Evolutionary conservation across 2,329 filamentous ascomycete species (phyloP).

Genomic region (Aspergillus tanneri): DNA sequence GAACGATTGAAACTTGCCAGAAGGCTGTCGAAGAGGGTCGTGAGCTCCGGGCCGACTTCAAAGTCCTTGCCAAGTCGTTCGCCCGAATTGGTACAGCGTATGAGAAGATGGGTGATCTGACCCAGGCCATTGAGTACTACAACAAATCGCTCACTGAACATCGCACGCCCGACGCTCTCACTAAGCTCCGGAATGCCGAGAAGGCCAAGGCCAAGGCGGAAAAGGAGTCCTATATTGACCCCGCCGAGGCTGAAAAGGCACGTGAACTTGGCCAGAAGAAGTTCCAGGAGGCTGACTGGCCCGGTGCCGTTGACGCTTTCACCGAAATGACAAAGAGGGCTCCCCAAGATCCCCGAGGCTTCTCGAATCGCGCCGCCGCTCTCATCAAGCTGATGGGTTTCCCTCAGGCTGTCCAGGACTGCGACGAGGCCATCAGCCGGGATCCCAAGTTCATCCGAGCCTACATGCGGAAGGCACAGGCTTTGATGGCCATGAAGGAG

Average conservation of each 20-base stretch:
- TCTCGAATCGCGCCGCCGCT: constrained; percentile 94
- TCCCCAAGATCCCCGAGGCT: constrained; percentile 87
- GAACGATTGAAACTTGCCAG: constrained; percentile 80
- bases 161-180: constrained; percentile 88
- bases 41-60: constrained; percentile 90
- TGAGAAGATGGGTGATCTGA: constrained; percentile 81
- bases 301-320: constrained; percentile 90
- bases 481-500: constrained; percentile 95
- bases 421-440: constrained; percentile 83
- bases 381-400: constrained; percentile 97
- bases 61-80: constrained; percentile 97
- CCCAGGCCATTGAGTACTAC: constrained; percentile 82
- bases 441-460: constrained; percentile 92
- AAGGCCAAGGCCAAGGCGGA: constrained; percentile 77
- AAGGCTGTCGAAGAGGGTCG: constrained; percentile 89
- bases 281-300: constrained; percentile 97
- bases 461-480: constrained; percentile 94
- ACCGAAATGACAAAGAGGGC: constrained; percentile 95
- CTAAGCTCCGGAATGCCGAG: constrained; percentile 88
- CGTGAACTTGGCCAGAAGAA: constrained; percentile 92
- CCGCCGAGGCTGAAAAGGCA: constrained; percentile 89
- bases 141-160: constrained; percentile 94
- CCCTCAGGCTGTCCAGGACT: constrained; percentile 89
- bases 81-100: constrained; percentile 91
- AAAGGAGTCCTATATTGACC: constrained; percentile 79